phyloP scores from a whole-genome alignment of 495 filamentous ascomycete genomes.

The Hypoxylon crocopeplum region DNA sequence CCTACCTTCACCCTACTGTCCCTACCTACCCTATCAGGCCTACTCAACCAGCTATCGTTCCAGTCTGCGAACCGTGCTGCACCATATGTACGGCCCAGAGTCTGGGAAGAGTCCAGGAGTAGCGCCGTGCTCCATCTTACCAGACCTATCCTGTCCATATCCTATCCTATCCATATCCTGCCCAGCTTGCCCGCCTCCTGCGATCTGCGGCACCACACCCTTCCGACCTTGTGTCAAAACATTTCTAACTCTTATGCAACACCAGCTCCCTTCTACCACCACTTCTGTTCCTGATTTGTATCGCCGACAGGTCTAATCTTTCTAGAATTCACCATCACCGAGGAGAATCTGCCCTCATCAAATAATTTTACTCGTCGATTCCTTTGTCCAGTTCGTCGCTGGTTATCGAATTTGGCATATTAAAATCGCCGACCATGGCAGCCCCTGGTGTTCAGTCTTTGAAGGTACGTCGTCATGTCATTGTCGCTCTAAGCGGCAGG shows the following conservation, averaged over 20 bases:
- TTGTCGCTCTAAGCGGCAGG: slow-evolving; percentile 12
- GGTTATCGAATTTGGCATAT: slow-evolving; percentile 11
- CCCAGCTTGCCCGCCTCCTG: slow-evolving; percentile 44
- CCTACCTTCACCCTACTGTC: slow-evolving; percentile 3
- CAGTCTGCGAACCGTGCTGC: slow-evolving; percentile 30
- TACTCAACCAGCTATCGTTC: slow-evolving; percentile 33
- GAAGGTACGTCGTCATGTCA: slow-evolving; percentile 55
- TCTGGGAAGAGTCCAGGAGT: slow-evolving; percentile 9
- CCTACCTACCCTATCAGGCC: slow-evolving; percentile 34
- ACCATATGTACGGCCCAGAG: not conserved
- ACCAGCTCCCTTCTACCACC: slow-evolving; percentile 32
- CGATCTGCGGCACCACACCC: slow-evolving; percentile 48
- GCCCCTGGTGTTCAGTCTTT: slow-evolving; percentile 62
- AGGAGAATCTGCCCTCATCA: slow-evolving; percentile 1
- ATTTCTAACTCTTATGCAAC: slow-evolving; percentile 51
- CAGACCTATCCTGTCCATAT: not conserved
- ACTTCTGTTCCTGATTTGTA: slow-evolving; percentile 23
- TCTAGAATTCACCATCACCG: slow-evolving; percentile 15
- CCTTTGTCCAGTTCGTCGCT: slow-evolving; percentile 17
- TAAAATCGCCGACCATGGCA: slow-evolving; percentile 52
- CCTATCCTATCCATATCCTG: not conserved
- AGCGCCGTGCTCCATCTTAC: slow-evolving; percentile 22
- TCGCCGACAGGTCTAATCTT: slow-evolving; percentile 11
- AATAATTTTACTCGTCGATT: slow-evolving; percentile 20
- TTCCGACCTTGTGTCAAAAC: slow-evolving; percentile 47